Evolutionary conservation across 768 basidiomycete genomes (phyloP), one percentile per base, ranked within the genome.

Genomic region (Calocera cornea): DNA sequence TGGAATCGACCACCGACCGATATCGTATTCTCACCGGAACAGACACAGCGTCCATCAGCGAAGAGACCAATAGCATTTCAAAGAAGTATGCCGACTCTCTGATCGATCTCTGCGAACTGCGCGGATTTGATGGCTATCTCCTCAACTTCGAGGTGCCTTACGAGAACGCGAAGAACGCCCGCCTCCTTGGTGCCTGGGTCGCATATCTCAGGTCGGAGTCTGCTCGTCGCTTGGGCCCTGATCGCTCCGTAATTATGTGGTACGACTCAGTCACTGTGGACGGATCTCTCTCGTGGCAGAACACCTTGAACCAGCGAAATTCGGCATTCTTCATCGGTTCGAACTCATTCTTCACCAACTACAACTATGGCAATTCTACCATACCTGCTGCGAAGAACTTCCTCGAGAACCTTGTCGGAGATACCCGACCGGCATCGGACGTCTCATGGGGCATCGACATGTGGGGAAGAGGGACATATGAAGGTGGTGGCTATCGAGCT

Each of bases 101-200:
- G 10, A 89, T 90, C 0, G 80, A 86, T 29, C 78, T 92, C 0
- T 90, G 90, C 1, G 72, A 78, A 34, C 84, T 89, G 70, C 83
- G 88, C 5, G 89, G 90, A 0, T 92, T 92, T 67, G 91, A 92
- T 70, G 91, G 91, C 0, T 93, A 89, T 72, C 78, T 93, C 19
- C 81, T 93, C 38, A 92, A 93, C 72, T 83, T 92, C 54, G 91
- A 92, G 72, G 71, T 72, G 11, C 10, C 54, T 16, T 60, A 60
- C 54, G 54, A 60, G 31, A 60, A 60, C 31, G 24, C 31, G 19
- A 27, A 60, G 24, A 60, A 60, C 31, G 54, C 54, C 5, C 54
- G 54, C 54, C 22, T 60, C 14, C 54, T 60, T 11, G 54, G 54
- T 2, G 54, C 54, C 5, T 60, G 54, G 54, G 54, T 60, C 10